Conservation (phyloP, 176 grass and related monocot species). For the Echinochloa phyllopogon region DNA sequence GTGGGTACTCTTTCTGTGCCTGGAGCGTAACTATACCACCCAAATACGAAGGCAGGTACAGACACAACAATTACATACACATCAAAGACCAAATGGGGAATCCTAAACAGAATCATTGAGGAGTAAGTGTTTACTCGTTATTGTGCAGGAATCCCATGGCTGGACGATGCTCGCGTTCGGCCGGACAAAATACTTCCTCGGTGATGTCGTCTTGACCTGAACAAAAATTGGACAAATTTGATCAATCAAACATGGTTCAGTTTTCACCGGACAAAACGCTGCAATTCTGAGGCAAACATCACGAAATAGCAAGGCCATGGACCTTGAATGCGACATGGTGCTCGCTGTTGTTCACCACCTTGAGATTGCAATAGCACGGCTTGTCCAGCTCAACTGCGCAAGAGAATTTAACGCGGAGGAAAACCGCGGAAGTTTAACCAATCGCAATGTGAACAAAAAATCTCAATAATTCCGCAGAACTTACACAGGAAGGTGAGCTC, state of each 20-base stretch:
- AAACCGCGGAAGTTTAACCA: constrained; percentile 11
- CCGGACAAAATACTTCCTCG: constrained; percentile 97
- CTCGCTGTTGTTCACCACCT: constrained; percentile 98
- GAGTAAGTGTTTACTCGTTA: constrained; percentile 63
- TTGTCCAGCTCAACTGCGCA: constrained; percentile 93
- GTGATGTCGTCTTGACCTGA: constrained; percentile 97
- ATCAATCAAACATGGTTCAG: constrained; percentile 25
- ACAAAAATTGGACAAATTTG: constrained; percentile 21
- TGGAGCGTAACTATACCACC: constrained; percentile 77
- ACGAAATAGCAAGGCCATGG: constrained; percentile 16
- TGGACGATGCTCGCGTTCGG: constrained; percentile 87
- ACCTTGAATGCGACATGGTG: constrained; percentile 99
- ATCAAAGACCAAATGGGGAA: constrained; percentile 32
- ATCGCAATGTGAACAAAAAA: constrained; percentile 21
- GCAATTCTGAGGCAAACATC: constrained; percentile 17
- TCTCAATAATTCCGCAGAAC: constrained; percentile 32
- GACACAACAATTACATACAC: neutral
- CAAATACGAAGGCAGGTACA: constrained; percentile 26
- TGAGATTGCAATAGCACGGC: constrained; percentile 91
- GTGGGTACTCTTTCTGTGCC: constrained; percentile 79
- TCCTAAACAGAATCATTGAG: constrained; percentile 21
- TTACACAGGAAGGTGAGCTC: constrained; percentile 92
- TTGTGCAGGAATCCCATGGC: constrained; percentile 95
- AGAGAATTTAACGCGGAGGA: constrained; percentile 35
- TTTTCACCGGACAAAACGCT: constrained; percentile 23